Evolutionary conservation across 805 yeast genomes (phyloP).

Genomic region (Yarrowia divulgata): DNA sequence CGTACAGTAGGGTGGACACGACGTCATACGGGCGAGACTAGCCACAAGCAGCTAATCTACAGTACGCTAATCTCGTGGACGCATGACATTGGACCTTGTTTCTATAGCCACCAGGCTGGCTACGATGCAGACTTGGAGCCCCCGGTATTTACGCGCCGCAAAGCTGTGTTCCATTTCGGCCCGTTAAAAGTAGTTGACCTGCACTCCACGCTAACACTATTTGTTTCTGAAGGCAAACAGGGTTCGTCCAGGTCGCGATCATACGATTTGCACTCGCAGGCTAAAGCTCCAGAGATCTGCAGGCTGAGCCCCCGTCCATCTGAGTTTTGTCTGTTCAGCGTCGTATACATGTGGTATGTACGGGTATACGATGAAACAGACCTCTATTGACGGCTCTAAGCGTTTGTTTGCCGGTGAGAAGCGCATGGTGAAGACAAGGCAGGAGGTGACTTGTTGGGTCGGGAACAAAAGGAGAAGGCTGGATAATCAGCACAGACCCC

Average conservation of each 20-base stretch:
- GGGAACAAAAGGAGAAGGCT: not conserved
- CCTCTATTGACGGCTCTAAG: not conserved
- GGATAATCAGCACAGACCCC: not conserved
- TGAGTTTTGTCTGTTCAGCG: not conserved
- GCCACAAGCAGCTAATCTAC: too few species aligned
- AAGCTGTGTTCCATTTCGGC: not conserved
- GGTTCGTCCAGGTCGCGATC: conserved; percentile 6
- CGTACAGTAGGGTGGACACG: too few species aligned
- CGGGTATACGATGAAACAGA: conserved; percentile 23
- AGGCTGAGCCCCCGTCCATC: conserved; percentile 23
- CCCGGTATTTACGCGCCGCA: too few species aligned
- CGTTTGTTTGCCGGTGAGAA: not conserved
- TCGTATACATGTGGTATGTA: conserved; percentile 9
- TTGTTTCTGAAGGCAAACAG: not conserved
- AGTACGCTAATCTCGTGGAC: not conserved
- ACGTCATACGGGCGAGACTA: too few species aligned
- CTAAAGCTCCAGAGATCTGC: conserved; percentile 8
- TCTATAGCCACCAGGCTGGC: not conserved
- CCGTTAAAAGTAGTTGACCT: conserved; percentile 7
- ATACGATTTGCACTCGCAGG: conserved; percentile 10
- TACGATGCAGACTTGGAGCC: too few species aligned
- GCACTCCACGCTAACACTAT: conserved; percentile 20
- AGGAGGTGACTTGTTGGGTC: not conserved
- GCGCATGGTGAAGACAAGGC: conserved; percentile 5
- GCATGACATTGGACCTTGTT: not conserved